These are phyloP conservation scores for Globisporangium nunn DNA, from an alignment of 352 stramenopile genomes.

Conservation along the genomic window DNA sequence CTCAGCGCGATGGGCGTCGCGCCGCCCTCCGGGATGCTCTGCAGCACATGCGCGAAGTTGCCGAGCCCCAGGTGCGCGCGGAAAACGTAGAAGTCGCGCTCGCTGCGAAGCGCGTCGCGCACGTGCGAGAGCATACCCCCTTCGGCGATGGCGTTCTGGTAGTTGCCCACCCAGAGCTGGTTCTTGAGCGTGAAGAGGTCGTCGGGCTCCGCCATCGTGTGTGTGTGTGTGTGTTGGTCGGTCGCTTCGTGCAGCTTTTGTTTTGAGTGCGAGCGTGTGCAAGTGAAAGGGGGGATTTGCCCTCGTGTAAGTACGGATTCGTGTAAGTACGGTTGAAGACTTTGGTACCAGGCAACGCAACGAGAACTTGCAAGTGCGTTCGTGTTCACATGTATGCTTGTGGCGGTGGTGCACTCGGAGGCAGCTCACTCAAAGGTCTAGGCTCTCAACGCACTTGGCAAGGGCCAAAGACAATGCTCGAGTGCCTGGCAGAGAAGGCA, in stretches of 20 bases:
- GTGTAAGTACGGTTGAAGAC: too few species aligned
- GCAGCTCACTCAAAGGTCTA: too few species aligned
- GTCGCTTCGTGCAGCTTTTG: background rate
- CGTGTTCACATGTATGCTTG: too few species aligned
- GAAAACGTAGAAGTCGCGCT: conserved; percentile 93
- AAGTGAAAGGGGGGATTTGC: background rate
- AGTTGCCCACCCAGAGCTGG: conserved; percentile 96
- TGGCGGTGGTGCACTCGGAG: too few species aligned
- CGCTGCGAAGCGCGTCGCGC: conserved; percentile 75
- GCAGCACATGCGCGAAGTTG: conserved; percentile 86
- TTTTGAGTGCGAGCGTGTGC: too few species aligned
- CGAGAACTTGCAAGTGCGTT: too few species aligned
- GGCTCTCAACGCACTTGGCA: too few species aligned
- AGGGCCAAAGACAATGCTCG: too few species aligned
- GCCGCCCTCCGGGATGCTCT: conserved; percentile 71
- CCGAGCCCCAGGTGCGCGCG: conserved; percentile 88
- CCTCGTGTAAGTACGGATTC: too few species aligned
- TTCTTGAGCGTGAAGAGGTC: conserved; percentile 98
- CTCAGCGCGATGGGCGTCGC: conserved; percentile 66
- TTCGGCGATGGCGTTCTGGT: conserved; percentile 91
- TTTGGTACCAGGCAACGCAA: too few species aligned
- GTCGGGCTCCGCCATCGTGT: conserved; percentile 88
- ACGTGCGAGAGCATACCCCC: conserved; percentile 84
- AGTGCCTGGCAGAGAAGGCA: too few species aligned
- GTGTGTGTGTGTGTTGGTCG: background rate